phyloP scores from a whole-genome alignment of 495 filamentous ascomycete species.

The Tirmania nivea region DNA sequence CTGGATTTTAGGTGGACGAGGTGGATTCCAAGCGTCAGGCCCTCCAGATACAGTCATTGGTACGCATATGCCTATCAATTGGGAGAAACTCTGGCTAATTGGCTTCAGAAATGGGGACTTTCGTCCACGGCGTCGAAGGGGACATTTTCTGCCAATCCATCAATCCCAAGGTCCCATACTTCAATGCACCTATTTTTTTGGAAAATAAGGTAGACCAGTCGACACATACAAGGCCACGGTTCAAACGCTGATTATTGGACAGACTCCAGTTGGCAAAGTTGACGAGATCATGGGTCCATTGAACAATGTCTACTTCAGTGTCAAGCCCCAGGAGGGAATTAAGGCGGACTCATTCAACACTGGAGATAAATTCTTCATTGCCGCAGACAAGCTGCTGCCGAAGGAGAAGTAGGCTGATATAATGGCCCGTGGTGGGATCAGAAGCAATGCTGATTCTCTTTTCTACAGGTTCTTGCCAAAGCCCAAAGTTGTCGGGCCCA shows the following conservation, averaged over 20 bases:
- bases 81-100: constrained; percentile 14
- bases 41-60: constrained; percentile 46
- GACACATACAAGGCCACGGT: neutral
- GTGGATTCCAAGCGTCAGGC: constrained; percentile 41
- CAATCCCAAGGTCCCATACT: constrained; percentile 92
- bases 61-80: constrained; percentile 15
- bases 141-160: constrained; percentile 87
- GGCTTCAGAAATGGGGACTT: constrained; percentile 61
- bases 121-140: constrained; percentile 84
- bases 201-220: constrained; percentile 61
- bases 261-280: constrained; percentile 78
- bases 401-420: constrained; percentile 43
- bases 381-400: constrained; percentile 78
- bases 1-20: constrained; percentile 26
- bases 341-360: constrained; percentile 80
- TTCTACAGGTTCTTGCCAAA: constrained; percentile 61
- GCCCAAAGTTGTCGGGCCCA: constrained; percentile 50
- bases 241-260: constrained; percentile 15
- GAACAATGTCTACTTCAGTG: constrained; percentile 93
- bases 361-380: constrained; percentile 94
- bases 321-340: constrained; percentile 91
- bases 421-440: neutral
- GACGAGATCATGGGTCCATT: constrained; percentile 63
- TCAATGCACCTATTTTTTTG: constrained; percentile 95
- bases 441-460: neutral